Evolutionary conservation across 2,329 filamentous ascomycete genomes (phyloP).

Genomic region (Fusarium redolens): DNA sequence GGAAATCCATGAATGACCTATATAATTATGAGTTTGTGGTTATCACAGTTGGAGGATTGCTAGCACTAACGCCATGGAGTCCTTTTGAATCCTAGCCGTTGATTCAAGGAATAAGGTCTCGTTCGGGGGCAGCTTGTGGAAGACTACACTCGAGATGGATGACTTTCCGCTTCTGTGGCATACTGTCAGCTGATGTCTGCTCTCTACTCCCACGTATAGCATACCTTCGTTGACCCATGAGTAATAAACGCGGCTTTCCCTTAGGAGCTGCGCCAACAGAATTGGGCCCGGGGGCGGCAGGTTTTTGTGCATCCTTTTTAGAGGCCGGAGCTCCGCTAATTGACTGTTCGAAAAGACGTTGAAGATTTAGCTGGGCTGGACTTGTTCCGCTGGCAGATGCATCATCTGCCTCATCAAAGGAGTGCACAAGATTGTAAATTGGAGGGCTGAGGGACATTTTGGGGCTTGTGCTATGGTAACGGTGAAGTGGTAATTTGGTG

Average conservation of each 20-base stretch:
- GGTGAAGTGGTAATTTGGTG: constrained; percentile 9
- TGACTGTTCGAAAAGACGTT: constrained; percentile 72
- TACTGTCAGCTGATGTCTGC: constrained; percentile 1
- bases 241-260: constrained; percentile 83
- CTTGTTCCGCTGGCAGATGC: constrained; percentile 57
- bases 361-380: constrained; percentile 72
- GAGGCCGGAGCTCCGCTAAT: constrained; percentile 62
- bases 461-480: not conserved
- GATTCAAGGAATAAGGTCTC: constrained; percentile 97
- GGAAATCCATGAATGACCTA: constrained; percentile 99
- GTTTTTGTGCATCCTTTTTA: constrained; percentile 60
- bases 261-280: constrained; percentile 61
- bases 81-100: constrained; percentile 92
- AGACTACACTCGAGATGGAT: constrained; percentile 98
- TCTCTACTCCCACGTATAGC: constrained; percentile 33
- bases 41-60: not conserved
- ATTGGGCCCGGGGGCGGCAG: constrained; percentile 54
- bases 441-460: constrained; percentile 52
- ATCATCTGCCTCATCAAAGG: constrained; percentile 41
- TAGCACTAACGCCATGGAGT: constrained; percentile 85
- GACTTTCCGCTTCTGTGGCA: constrained; percentile 89
- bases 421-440: constrained; percentile 41
- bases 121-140: constrained; percentile 95
- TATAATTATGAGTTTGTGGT: not conserved
- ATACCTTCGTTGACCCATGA: constrained; percentile 96